Percentiles rank a stretch among this genome's conserved stretches.
Evolutionary conservation across 345 rosid species (phyloP).

Genomic region (Syzygium grande): DNA sequence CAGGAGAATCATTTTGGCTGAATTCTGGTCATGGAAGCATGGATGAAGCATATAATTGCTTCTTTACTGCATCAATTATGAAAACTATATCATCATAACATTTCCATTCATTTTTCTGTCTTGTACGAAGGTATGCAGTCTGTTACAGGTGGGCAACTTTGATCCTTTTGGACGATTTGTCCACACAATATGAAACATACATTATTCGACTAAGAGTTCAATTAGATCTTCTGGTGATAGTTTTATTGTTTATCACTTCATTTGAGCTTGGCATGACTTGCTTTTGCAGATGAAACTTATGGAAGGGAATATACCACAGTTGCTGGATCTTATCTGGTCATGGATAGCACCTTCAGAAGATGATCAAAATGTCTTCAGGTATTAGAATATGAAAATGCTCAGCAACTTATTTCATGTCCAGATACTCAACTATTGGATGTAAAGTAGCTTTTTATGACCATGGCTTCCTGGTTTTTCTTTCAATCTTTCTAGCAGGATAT

Average conservation of each 20-base stretch:
- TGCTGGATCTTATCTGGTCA: slow-evolving; percentile 89
- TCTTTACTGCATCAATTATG: not conserved
- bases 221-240: not conserved
- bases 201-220: not conserved
- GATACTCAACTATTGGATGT: not conserved
- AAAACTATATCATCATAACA: not conserved
- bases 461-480: not conserved
- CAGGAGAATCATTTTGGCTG: not conserved
- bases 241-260: not conserved
- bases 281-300: slow-evolving; percentile 81
- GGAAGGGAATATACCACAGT: slow-evolving; percentile 82
- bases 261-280: not conserved
- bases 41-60: not conserved
- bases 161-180: not conserved
- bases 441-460: not conserved
- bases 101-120: not conserved
- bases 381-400: not conserved
- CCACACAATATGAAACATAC: not conserved
- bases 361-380: slow-evolving; percentile 73
- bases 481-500: not conserved
- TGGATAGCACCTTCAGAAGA: slow-evolving; percentile 97
- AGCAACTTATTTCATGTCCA: not conserved
- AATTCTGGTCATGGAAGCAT: not conserved
- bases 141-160: not conserved
- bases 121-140: not conserved